Conservation (phyloP, 73 alveolate genomes). For the Halteria grandinella region DNA sequence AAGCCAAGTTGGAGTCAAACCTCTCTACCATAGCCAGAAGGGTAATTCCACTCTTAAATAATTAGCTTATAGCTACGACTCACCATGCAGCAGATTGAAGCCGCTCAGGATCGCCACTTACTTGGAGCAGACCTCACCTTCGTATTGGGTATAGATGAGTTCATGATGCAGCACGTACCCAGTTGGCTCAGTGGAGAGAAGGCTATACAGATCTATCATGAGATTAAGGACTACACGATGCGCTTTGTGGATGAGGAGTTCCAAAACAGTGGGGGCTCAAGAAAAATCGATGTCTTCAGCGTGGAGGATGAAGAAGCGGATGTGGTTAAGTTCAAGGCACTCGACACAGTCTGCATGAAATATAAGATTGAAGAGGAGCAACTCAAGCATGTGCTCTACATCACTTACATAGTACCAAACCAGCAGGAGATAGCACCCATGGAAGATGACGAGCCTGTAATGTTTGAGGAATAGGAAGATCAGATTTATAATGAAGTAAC, state of each 20-base stretch:
- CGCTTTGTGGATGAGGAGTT: conserved; percentile 11
- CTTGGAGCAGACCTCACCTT: conserved; percentile 40
- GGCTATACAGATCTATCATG: conserved; percentile 54
- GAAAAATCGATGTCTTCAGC: conserved; percentile 33
- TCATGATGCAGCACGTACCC: conserved; percentile 46
- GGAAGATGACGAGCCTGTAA: neutral
- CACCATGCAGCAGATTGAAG: conserved; percentile 47
- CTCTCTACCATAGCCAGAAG: conserved; percentile 27
- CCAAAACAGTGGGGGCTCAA: conserved; percentile 1
- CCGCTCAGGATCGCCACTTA: conserved; percentile 57
- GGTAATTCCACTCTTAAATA: neutral
- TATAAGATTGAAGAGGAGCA: conserved; percentile 48
- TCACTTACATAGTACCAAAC: conserved; percentile 22
- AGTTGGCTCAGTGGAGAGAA: conserved; percentile 52
- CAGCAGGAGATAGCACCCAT: neutral
- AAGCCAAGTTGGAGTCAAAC: conserved; percentile 40
- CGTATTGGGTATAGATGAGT: conserved; percentile 50
- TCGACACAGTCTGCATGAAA: conserved; percentile 34
- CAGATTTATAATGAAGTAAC: too few species aligned
- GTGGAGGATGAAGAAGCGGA: conserved; percentile 41
- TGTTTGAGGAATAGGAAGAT: too few species aligned
- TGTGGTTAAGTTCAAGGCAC: conserved; percentile 19
- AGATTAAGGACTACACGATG: conserved; percentile 36
- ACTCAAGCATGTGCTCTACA: conserved; percentile 43
- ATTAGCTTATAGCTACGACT: neutral